phyloP scores from a whole-genome alignment of 352 stramenopile genomes.

The Globisporangium middletonii region DNA sequence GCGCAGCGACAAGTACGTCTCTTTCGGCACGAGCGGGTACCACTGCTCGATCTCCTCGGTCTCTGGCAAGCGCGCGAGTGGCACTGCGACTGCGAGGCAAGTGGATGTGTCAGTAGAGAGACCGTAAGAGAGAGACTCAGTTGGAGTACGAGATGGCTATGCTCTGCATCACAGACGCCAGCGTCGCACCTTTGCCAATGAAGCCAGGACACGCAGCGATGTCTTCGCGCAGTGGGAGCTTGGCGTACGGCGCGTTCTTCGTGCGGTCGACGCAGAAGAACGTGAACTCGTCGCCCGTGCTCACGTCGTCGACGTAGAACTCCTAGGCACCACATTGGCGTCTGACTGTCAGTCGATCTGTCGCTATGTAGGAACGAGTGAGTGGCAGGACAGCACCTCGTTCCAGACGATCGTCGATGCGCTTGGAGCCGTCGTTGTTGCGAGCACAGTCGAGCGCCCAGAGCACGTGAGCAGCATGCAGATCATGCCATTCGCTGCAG shows the following conservation, averaged over 20 bases:
- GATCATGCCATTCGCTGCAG: constrained; percentile 24
- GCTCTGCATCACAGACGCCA: neutral
- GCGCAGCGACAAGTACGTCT: constrained; percentile 37
- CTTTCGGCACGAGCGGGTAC: constrained; percentile 64
- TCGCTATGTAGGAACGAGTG: no score
- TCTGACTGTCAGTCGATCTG: no score
- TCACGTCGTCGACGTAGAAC: constrained; percentile 66
- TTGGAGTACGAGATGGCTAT: no score
- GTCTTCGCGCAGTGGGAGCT: constrained; percentile 40
- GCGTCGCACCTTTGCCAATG: constrained; percentile 60
- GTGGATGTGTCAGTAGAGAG: neutral
- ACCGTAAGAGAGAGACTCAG: no score
- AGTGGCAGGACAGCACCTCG: constrained; percentile 19
- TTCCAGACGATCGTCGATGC: constrained; percentile 43
- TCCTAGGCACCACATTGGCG: constrained; percentile 26
- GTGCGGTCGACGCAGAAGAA: constrained; percentile 66
- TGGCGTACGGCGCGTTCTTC: constrained; percentile 37
- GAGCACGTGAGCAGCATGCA: constrained; percentile 40
- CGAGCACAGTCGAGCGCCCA: constrained; percentile 19
- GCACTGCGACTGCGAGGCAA: constrained; percentile 39
- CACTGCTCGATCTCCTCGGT: constrained; percentile 82
- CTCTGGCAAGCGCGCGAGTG: constrained; percentile 55
- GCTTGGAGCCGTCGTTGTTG: constrained; percentile 37
- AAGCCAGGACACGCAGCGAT: constrained; percentile 43
- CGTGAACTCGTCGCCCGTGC: constrained; percentile 51